Percentiles rank a stretch among this genome's conserved stretches.
Evolutionary conservation across 306 rosid genomes (phyloP).

Genomic region (Dalbergia oliveri): DNA sequence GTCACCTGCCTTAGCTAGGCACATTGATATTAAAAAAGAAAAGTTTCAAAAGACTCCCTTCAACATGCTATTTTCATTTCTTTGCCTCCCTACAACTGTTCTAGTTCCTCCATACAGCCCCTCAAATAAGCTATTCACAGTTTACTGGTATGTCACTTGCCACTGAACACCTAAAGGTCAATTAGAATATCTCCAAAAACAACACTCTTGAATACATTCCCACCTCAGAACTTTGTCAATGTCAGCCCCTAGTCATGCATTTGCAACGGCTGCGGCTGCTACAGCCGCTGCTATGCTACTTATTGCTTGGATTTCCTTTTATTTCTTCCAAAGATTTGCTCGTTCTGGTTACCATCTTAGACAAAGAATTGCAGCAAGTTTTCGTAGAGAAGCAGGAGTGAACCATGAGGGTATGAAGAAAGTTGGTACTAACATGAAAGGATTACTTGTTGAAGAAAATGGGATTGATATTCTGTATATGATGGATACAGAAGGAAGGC

Average conservation of each 20-base stretch:
- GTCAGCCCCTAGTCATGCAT: conserved; percentile 39
- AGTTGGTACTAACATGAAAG: conserved; percentile 57
- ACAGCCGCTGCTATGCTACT: conserved; percentile 50
- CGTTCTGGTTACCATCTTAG: conserved; percentile 37
- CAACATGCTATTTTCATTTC: not conserved
- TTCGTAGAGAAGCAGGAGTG: conserved; percentile 44
- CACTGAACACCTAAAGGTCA: conserved; percentile 24
- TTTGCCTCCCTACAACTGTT: not conserved
- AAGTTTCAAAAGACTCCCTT: not conserved
- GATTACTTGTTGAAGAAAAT: conserved; percentile 58
- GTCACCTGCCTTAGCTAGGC: conserved; percentile 32
- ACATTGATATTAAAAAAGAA: not conserved
- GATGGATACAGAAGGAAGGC: conserved; percentile 60
- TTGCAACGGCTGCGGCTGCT: conserved; percentile 52
- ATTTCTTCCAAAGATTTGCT: conserved; percentile 40
- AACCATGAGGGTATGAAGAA: conserved; percentile 46
- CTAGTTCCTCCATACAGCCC: not conserved
- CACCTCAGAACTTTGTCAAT: conserved; percentile 36
- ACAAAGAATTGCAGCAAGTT: conserved; percentile 42
- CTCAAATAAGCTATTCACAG: not conserved
- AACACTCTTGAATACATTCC: conserved; percentile 14
- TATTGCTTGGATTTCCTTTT: conserved; percentile 45
- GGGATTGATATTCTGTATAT: conserved; percentile 59
- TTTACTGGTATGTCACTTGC: not conserved
- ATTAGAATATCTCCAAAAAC: not conserved